Evolutionary conservation across 129 eudicot genomes (phyloP), one percentile per base, ranked within the genome.

Genomic region (Centella asiatica): DNA sequence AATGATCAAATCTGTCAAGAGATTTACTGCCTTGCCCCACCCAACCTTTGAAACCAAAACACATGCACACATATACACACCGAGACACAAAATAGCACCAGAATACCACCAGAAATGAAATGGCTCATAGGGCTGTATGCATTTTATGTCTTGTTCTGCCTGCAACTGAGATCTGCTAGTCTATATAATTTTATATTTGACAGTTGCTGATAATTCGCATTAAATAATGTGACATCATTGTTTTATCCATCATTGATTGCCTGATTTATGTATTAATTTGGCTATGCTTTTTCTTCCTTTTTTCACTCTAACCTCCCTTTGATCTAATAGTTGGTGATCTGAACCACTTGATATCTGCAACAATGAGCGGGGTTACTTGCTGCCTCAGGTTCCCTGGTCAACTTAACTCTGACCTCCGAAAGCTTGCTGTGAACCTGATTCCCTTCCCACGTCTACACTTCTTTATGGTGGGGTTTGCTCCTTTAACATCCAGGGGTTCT

Each of bases 391-490:
- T 85, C 72, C 92, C 92, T 0, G 92, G 92, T 66, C 93, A 84
- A 42, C 84, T 84, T 42, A 84, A 84, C 72, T 85, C 94, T 10
- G 94, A 85, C 55, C 70, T 85, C 9, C 67, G 94, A 28, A 85
- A 85, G 57, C 87, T 85, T 1, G 94, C 94, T 1, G 94, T 85
- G 45, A 81, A 85, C 70, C 64, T 85, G 18, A 85, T 85, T 64
- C 94, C 94, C 27, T 85, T 85, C 82, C 94, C 94, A n/a, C 94
- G 94, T 57, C 76, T 85, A 15, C 92, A 84, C 79, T 84, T 84
- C 55, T 81, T 81, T 73, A 80, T 80, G 86, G 86, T 78, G 17
- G 83, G 83, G 8, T 78, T 80, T 47, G 85, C 85, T 39, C 85
- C 85, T 49, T 60, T 84, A 58, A 84, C 92, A 44, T 85, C 94